phyloP scores from a whole-genome alignment of 1,284 basidiomycete genomes.

The Ustanciosporium gigantosporum region DNA sequence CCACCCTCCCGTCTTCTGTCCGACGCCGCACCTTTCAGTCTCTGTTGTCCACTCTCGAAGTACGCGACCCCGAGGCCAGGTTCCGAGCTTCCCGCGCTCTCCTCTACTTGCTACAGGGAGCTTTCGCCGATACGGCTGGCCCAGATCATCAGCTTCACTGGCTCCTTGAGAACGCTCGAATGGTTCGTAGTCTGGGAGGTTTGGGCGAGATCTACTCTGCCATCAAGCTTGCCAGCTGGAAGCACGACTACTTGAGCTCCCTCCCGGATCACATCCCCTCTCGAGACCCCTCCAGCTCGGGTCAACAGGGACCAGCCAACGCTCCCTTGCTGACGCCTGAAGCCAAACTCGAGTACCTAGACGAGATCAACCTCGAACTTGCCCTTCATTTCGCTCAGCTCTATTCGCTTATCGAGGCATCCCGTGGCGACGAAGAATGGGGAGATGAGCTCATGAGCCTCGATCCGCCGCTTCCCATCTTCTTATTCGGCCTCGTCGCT shows the following conservation, averaged over 20 bases:
- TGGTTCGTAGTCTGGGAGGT: slow-evolving; percentile 82
- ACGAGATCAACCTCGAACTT: slow-evolving; percentile 59
- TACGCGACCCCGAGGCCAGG: slow-evolving; percentile 49
- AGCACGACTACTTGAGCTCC: slow-evolving; percentile 70
- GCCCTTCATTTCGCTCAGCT: slow-evolving; percentile 58
- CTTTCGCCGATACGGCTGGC: slow-evolving; percentile 85
- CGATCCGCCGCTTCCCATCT: slow-evolving; percentile 90
- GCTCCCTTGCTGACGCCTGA: slow-evolving; percentile 52
- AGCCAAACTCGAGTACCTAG: slow-evolving; percentile 55
- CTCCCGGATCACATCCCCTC: slow-evolving; percentile 54
- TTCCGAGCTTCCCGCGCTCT: slow-evolving; percentile 47
- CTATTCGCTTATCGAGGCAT: slow-evolving; percentile 57
- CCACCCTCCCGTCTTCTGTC: slow-evolving; percentile 37
- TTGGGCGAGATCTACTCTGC: slow-evolving; percentile 81
- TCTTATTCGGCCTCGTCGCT: slow-evolving; percentile 85
- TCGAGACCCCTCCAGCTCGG: slow-evolving; percentile 15
- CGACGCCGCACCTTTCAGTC: slow-evolving; percentile 47
- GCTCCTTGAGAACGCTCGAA: slow-evolving; percentile 90
- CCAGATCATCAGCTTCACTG: slow-evolving; percentile 93
- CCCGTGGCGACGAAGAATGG: slow-evolving; percentile 50
- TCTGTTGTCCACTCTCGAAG: slow-evolving; percentile 50
- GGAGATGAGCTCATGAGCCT: slow-evolving; percentile 65
- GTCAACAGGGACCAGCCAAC: slow-evolving; percentile 26
- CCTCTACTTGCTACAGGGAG: slow-evolving; percentile 67
- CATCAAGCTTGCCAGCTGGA: slow-evolving; percentile 83